These are phyloP conservation scores for Scedosporium apiospermum DNA, from an alignment of 2,329 filamentous ascomycete species.

Conservation along the genomic window DNA sequence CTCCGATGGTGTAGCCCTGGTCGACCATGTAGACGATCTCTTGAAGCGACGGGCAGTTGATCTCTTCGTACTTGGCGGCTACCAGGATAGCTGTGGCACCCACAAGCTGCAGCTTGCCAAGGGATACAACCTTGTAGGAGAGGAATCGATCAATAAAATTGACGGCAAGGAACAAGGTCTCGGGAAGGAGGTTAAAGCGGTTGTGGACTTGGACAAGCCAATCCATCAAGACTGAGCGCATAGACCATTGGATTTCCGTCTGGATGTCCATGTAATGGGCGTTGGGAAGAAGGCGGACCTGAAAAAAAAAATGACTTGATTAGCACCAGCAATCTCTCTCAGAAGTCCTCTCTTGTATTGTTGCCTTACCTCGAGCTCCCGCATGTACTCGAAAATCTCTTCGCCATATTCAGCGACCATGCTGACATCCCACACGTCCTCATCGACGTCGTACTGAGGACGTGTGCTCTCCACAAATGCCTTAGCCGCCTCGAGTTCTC, in stretches of 20 bases:
- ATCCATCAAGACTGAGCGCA: constrained; percentile 94
- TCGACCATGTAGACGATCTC: constrained; percentile 99
- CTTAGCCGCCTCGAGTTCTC: constrained; percentile 61
- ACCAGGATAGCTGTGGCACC: constrained; percentile 93
- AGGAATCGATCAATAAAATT: constrained; percentile 98
- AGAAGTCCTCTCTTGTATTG: neutral
- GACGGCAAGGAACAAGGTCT: constrained; percentile 88
- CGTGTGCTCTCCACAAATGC: constrained; percentile 59
- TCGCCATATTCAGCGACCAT: constrained; percentile 97
- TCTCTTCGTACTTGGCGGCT: constrained; percentile 97
- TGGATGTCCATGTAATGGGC: constrained; percentile 95
- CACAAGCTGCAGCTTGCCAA: constrained; percentile 90
- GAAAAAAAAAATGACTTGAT: constrained; percentile 1
- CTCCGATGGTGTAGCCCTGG: constrained; percentile 75
- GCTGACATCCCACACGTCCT: constrained; percentile 86
- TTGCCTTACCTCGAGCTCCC: constrained; percentile 65
- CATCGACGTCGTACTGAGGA: constrained; percentile 68
- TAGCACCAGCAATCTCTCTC: too few species aligned
- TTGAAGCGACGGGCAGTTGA: constrained; percentile 88
- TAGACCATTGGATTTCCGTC: constrained; percentile 97
- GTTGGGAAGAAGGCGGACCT: constrained; percentile 77
- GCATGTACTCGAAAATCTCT: constrained; percentile 92
- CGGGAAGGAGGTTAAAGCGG: constrained; percentile 81
- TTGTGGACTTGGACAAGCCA: constrained; percentile 96
- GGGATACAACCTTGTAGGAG: constrained; percentile 85